Evolutionary conservation across 2,329 filamentous ascomycete genomes (phyloP), one percentile per base, ranked within the genome.

Genomic region (Sporothrix brunneoviolacea): DNA sequence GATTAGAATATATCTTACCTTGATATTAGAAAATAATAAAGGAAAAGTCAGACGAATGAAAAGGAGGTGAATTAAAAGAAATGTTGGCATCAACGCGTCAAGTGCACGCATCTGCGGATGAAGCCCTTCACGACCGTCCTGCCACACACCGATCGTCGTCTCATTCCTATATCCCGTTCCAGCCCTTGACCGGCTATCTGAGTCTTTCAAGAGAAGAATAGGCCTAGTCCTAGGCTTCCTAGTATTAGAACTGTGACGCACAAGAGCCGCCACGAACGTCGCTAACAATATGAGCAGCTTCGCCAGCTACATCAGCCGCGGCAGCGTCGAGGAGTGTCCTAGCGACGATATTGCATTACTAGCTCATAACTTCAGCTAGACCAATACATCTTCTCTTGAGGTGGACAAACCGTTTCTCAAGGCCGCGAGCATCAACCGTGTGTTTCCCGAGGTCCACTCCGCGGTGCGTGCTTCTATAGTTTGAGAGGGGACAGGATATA

Each of bases 361-460:
- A 12, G 60, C 50, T 5, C 19, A 61, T 6, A 63, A 70, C 12
- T 58, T 63, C 24, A 42, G 16, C 19, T 8, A 13, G 12, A 32
- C 28, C 4, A 30, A 32, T 5, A 19, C 19, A 8, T 18, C n/a
- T n/a, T 19, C 49, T 4, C 18, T 10, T 1, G 35, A 62, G 2
- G 64, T 69, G 0, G 62, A 82, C 4, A 73, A 77, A 51, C 73
- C 76, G 0, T 75, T 67, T 0, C 64, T 85, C 3, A 76, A 81
- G 52, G 75, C 77, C 0, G 81, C 73, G 40, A 82, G 82, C 1
- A 61, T 84, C 0, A 79, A 77, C 6, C 79, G 79, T 13, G 74
- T 82, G 0, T 65, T 73, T 22, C 80, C 81, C 0, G 79, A 83
- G n/a, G 82, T 84, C 55, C 80, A 84, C 55, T 84, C 84, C 53